Conservation (phyloP, 192 early-diverging fungal genomes). For the Coemansia sp. region DNA sequence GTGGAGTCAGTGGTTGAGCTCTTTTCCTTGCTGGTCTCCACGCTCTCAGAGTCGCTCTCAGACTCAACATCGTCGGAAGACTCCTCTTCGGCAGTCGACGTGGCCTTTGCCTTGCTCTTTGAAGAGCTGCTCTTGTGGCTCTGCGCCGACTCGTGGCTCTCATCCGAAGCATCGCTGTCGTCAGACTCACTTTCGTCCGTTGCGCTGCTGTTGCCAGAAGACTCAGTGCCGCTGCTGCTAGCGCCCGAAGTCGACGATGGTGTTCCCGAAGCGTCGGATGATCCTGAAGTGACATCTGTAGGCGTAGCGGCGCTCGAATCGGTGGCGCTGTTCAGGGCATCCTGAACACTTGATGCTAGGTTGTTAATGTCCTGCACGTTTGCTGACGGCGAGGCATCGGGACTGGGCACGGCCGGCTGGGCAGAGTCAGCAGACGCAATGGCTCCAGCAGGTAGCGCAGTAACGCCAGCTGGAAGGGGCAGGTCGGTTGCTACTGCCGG, state of each 20-base stretch:
- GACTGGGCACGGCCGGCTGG: not conserved
- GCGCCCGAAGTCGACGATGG: not conserved
- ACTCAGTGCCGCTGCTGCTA: not conserved
- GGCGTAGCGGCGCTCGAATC: not conserved
- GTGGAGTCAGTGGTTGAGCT: not conserved
- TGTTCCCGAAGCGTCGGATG: not conserved
- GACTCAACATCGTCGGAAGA: constrained; percentile 6
- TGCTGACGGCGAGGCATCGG: not conserved
- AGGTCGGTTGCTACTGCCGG: constrained; percentile 1
- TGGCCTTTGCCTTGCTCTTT: not conserved
- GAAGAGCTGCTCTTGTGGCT: constrained; percentile 9
- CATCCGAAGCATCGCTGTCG: constrained; percentile 3
- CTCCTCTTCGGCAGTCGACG: not conserved
- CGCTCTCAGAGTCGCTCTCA: not conserved
- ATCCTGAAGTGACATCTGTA: not conserved
- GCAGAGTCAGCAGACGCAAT: not conserved
- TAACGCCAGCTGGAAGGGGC: not conserved
- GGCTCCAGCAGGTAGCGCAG: not conserved
- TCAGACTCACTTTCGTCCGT: constrained; percentile 9
- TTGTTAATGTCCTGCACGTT: constrained; percentile 7
- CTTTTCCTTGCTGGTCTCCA: not conserved
- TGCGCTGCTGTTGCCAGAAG: not conserved
- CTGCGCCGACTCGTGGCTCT: constrained; percentile 7
- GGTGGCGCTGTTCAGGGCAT: constrained; percentile 5
- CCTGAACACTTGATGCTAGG: constrained; percentile 10